Evolutionary conservation across 805 yeast species (phyloP), one percentile per base, ranked within the genome.

Genomic region (Saturnispora saitoi): DNA sequence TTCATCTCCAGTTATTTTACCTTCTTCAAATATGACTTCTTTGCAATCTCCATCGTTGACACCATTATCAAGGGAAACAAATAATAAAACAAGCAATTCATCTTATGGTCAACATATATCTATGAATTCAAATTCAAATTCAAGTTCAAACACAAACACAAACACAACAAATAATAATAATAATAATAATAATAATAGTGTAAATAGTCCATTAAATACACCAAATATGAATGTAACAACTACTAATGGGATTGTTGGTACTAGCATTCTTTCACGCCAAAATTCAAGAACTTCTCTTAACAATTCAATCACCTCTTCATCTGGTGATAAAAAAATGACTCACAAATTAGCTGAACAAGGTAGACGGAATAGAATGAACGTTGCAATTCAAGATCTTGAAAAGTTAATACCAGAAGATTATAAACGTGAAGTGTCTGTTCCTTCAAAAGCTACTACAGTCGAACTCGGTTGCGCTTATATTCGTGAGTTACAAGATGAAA

Each of bases 301-400:
- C 3, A 17, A 32, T 17, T 19, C 36, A 22, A 9, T 37, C 15
- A 22, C 15, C 12, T 30, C 38, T 8, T 19, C 17, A 9, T 17
- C 19, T 14, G 36, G 52, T 4, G 71, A 76, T 28, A 83, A 84
- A 61, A 81, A 83, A 57, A 77, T 83, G 2, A 77, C 78, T 38
- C 99, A 91, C 65, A 90, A 91, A 62, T 74, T 87, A 14, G 98
- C 99, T 0, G 99, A 91, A 66, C 97, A 93, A 65, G 98, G 96
- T 14, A 75, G 99, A 47, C 76, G 99, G 57, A 90, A 91, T 63
- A 73, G 99, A 53, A 84, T 91, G 82, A 93, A 93, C 63, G 68
- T 72, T 48, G 98, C 97, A 0, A 80, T 91, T 29, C 79, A 78
- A 40, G 95, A 86, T 39, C 69, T 91, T 50, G 81, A 83, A 8